Evolutionary conservation across 306 rosid species (phyloP), one percentile per base, ranked within the genome.

Genomic region (Benincasa hispida): DNA sequence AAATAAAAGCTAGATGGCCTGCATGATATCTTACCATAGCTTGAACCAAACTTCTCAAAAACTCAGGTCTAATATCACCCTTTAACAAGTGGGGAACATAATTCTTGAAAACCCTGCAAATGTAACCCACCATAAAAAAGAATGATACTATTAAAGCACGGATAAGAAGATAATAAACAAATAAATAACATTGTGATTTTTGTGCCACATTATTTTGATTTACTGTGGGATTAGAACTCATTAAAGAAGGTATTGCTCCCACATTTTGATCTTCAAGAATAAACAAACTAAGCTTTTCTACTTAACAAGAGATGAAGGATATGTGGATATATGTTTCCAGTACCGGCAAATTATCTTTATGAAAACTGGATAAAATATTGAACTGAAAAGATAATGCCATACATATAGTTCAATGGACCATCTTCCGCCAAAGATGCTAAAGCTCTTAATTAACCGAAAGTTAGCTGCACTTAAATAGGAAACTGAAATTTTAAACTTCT

Each of bases 21-120:
- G 56, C 58, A 54, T 59, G 48, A 72, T 69, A 80, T 79, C 93
- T 93, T 91, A 91, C 98, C 97, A 90, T 32, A 75, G 82, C 84
- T 77, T 85, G 78, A 82, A 75, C 83, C 62, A 74, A 75, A 77
- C 60, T 81, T 77, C 56, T 81, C 42, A 87, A 82, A 77, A 83
- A 67, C 62, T 90, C 81, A 75, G 85, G 85, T 81, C 83, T 80
- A 66, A 87, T 63, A 76, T 81, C 79, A 41, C 92, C 92, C 87
- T 60, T 84, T 41, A 93, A 83, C 83, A 93, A 79, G 56, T 83
- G 82, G 66, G 97, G 97, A 79, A 88, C 81, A 72, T 82, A 84
- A 77, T 91, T 91, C 90, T 91, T 90, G 89, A 91, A 93, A 62
- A 88, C 79, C 98, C 98, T 93, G 83, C 79, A 90, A 74, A 75